Evolutionary conservation across 176 grass and related monocot genomes (phyloP).

Genomic region (Chrysopogon serrulatus): DNA sequence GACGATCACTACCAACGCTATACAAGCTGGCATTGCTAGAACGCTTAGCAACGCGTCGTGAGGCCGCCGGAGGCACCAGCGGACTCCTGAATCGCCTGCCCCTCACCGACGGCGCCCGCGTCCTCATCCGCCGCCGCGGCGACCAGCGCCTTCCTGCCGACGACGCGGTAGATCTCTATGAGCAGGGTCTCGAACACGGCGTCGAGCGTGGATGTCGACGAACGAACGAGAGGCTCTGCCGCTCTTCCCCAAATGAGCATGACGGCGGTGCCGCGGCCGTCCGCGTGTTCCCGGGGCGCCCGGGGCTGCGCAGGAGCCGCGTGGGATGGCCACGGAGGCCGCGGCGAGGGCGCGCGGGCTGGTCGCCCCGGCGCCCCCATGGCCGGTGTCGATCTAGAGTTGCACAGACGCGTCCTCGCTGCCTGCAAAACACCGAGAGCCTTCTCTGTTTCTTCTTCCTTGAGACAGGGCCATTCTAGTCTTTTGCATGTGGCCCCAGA

Average conservation of each 20-base stretch:
- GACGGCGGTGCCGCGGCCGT: slow-evolving; percentile 49
- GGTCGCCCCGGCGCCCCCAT: too few relatives aligned
- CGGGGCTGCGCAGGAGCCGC: too few relatives aligned
- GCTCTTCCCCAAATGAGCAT: slow-evolving; percentile 82
- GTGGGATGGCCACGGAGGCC: too few relatives aligned
- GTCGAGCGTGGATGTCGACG: slow-evolving; percentile 79
- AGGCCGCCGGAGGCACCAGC: not conserved
- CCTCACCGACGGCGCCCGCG: slow-evolving; percentile 17
- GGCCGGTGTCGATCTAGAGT: too few relatives aligned
- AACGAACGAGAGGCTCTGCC: slow-evolving; percentile 55
- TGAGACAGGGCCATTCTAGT: too few relatives aligned
- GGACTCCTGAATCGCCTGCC: slow-evolving; percentile 34
- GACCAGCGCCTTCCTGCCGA: slow-evolving; percentile 51
- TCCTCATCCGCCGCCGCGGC: not conserved
- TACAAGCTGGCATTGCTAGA: slow-evolving; percentile 1
- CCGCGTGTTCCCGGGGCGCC: slow-evolving; percentile 65
- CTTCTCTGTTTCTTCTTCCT: too few relatives aligned
- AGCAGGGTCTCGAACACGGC: slow-evolving; percentile 54
- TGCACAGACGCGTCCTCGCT: too few relatives aligned
- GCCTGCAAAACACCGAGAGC: too few relatives aligned
- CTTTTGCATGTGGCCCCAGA: too few relatives aligned
- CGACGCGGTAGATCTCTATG: slow-evolving; percentile 44
- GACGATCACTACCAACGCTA: not conserved
- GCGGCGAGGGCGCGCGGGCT: too few relatives aligned
- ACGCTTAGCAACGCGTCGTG: slow-evolving; percentile 47